Percentiles rank a stretch among this genome's conserved stretches.
These are phyloP conservation scores for Vigna hirtella DNA, from an alignment of 306 rosid species.

Conservation along the genomic window DNA sequence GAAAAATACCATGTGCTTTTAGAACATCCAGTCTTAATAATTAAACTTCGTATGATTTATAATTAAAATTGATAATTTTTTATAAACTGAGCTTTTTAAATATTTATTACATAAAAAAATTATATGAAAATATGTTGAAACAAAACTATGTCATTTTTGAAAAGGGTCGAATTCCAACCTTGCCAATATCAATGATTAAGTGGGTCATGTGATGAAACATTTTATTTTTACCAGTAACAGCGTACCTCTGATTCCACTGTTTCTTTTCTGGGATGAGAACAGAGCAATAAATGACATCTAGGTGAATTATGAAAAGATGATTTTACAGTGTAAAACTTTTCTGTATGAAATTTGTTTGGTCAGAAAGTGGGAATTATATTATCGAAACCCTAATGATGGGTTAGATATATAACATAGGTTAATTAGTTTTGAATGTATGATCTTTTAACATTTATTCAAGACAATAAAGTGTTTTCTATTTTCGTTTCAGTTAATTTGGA, in stretches of 20 bases:
- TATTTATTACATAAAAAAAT: too few relatives aligned
- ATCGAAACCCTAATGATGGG: background rate
- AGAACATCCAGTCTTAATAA: too few relatives aligned
- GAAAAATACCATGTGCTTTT: too few relatives aligned
- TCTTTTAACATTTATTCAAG: background rate
- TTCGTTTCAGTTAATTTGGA: background rate
- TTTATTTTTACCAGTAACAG: background rate
- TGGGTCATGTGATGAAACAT: background rate
- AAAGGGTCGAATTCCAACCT: background rate
- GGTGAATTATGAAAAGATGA: background rate
- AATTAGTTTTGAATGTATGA: background rate
- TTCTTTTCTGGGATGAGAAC: background rate
- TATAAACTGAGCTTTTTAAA: too few relatives aligned
- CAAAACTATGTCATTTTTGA: too few relatives aligned
- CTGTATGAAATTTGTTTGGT: background rate
- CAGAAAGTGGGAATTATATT: background rate
- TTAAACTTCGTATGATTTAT: too few relatives aligned
- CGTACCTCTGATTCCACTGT: background rate
- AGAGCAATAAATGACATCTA: background rate
- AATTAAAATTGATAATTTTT: too few relatives aligned
- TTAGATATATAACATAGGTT: background rate
- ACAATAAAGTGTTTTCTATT: background rate
- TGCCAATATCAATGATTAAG: constrained; percentile 2
- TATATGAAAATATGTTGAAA: too few relatives aligned
- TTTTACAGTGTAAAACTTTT: background rate